Evolutionary conservation across 2,329 filamentous ascomycete species (phyloP).

Genomic region (Aureobasidium pullulans): DNA sequence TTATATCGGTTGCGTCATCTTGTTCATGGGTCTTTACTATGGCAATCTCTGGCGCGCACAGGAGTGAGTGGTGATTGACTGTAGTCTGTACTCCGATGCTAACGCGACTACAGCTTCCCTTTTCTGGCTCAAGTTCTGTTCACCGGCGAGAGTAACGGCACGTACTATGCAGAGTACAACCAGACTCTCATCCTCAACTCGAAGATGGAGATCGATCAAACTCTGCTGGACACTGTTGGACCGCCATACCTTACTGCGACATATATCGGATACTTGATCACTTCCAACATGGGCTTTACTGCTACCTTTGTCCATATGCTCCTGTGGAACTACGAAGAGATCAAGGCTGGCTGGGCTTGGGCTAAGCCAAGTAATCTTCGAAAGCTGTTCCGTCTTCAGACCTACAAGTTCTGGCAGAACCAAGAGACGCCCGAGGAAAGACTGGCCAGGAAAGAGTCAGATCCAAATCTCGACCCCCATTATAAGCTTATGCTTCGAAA

Average conservation of each 20-base stretch:
- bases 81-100: not conserved
- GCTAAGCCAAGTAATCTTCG: conserved; percentile 20
- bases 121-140: conserved; percentile 39
- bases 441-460: conserved; percentile 18
- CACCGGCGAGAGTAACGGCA: conserved; percentile 28
- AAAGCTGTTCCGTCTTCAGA: conserved; percentile 16
- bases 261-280: conserved; percentile 32
- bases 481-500: conserved; percentile 27
- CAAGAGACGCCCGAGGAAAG: conserved; percentile 20
- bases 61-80: not conserved
- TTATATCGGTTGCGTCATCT: conserved; percentile 29
- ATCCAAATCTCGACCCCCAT: conserved; percentile 25
- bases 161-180: conserved; percentile 34
- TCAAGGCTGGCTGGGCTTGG: conserved; percentile 31
- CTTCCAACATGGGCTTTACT: conserved; percentile 40
- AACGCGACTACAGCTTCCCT: conserved; percentile 27
- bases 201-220: conserved; percentile 33
- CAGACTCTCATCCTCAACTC: conserved; percentile 36
- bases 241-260: conserved; percentile 35
- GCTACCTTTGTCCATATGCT: conserved; percentile 41
- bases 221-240: conserved; percentile 29
- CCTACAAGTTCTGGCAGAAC: conserved; percentile 25
- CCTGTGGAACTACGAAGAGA: conserved; percentile 26
- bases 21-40: conserved; percentile 38
- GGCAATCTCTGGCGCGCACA: conserved; percentile 35